Evolutionary conservation across 2,329 filamentous ascomycete species (phyloP), one percentile per base, ranked within the genome.

Genomic region (Cladosporium sp.): DNA sequence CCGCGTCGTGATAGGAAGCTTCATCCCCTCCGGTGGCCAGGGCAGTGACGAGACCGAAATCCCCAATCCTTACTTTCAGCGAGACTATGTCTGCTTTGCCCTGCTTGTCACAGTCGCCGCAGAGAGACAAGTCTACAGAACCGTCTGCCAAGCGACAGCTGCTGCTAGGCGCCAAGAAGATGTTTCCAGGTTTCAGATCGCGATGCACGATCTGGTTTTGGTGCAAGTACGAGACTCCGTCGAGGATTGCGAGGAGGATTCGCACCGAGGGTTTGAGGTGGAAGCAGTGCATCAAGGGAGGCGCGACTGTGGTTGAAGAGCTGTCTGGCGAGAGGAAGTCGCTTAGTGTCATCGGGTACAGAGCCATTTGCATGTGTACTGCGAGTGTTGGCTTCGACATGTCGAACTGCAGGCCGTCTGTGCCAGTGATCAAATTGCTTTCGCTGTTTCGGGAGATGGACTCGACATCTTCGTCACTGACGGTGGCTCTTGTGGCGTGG

Each of bases 281-380:
- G 67, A 84, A 88, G 66, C 85, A 88, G 69, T 88, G 85, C 4
- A 75, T 75, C 5, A 74, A 69, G 10, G 40, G 52, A 13, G 52
- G 13, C 55, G 64, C 19, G 57, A 44, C 13, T 10, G 60, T 52
- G 24, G 60, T 58, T 17, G 56, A n/a, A 15, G 45, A 20, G 9
- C 17, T 35, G 45, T 61, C 52, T 9, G 44, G 22, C 5, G 52
- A 35, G 4, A 88, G 68, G 63, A 83, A 87, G 1, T 82, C 79
- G 8, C 80, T 78, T 10, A 89, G 75, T 1, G 83, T 86, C 53
- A 85, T 76, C 0, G 84, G 83, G 67, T 86, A 83, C 3, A 85
- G 74, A 4, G 82, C 83, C 84, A 88, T 88, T 65, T 88, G 85
- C n/a, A 88, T 83, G 67, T 87, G 84, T 8, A 88, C 74, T 4